Evolutionary conservation across 176 grass and related monocot genomes (phyloP).

Genomic region (Oryza glaberrima): DNA sequence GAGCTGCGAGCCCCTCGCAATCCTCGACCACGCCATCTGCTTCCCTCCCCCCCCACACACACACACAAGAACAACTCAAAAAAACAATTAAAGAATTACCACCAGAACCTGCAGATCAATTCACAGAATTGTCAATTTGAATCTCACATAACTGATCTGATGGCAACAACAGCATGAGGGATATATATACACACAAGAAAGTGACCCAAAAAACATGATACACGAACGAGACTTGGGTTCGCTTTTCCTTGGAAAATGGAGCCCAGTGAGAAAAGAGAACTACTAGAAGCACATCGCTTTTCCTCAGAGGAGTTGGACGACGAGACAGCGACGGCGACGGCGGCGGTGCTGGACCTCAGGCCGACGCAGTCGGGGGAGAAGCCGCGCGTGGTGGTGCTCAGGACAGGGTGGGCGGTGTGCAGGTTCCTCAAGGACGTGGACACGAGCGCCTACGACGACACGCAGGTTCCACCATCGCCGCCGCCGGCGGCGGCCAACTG

Average conservation of each 20-base stretch:
- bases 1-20: slow-evolving; percentile 54
- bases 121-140: background rate
- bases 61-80: background rate
- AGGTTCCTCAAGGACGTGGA: no score
- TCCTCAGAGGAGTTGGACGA: no score
- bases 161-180: background rate
- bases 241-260: background rate
- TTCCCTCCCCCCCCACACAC: no score
- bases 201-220: background rate
- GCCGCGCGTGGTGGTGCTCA: no score
- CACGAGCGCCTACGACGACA: no score
- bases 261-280: background rate
- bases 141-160: background rate
- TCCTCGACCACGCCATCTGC: slow-evolving; percentile 58
- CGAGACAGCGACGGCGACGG: no score
- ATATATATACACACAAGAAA: slow-evolving; percentile 4
- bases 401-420: no score
- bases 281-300: background rate
- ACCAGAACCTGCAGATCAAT: background rate
- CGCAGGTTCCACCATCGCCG: no score
- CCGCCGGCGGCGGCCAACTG: no score
- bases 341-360: no score
- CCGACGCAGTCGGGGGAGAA: no score
- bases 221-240: slow-evolving; percentile 17
- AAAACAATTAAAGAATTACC: background rate